Conservation (phyloP, 345 rosid genomes). For the Pistacia atlantica region DNA sequence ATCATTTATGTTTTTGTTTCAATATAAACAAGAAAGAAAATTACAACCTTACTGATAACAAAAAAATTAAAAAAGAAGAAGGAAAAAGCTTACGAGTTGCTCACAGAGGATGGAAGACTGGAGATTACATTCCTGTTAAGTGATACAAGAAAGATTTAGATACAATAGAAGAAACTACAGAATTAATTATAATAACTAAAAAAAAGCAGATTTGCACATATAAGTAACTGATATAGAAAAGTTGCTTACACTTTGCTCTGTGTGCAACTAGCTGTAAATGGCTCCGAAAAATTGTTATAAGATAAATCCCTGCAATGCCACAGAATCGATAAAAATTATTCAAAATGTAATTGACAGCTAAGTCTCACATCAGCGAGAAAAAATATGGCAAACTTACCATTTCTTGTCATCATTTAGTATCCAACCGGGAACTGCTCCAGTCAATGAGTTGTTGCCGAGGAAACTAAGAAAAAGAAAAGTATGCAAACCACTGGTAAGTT, state of each 20-base stretch:
- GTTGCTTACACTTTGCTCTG: conserved; percentile 49
- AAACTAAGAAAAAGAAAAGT: conserved; percentile 44
- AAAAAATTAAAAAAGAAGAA: neutral
- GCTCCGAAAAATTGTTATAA: conserved; percentile 73
- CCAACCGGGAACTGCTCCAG: conserved; percentile 66
- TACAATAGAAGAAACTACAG: neutral
- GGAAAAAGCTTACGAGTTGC: conserved; percentile 55
- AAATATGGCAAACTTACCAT: conserved; percentile 44
- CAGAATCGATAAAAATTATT: neutral
- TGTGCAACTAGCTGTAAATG: conserved; percentile 43
- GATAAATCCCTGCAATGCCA: conserved; percentile 75
- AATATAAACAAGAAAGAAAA: neutral
- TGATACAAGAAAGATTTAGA: conserved; percentile 12
- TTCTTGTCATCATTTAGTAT: conserved; percentile 21
- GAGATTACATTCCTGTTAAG: conserved; percentile 69
- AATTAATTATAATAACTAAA: neutral
- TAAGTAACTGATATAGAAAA: neutral
- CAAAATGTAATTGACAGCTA: neutral
- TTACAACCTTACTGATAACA: neutral
- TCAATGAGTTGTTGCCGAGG: conserved; percentile 71
- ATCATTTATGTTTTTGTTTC: neutral
- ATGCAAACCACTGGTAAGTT: neutral
- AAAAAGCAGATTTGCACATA: neutral
- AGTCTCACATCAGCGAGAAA: neutral
- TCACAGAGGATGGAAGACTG: conserved; percentile 42